These are phyloP conservation scores for Colletotrichum sp. DNA, from an alignment of 2,329 filamentous ascomycete genomes.

Conservation along the genomic window DNA sequence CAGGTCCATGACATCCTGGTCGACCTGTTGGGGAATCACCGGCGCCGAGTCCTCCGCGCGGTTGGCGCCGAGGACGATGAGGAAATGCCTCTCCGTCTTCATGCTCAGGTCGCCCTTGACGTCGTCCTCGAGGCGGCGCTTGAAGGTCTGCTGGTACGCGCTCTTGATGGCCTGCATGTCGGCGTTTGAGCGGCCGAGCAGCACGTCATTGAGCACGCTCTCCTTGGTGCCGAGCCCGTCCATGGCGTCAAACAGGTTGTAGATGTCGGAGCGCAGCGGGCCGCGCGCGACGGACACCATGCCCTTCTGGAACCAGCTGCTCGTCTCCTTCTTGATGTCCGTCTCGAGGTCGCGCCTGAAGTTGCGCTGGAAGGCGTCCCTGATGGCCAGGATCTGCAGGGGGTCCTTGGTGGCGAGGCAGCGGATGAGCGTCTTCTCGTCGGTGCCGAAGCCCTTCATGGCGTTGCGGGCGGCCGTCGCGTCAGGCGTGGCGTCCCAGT, in stretches of 20 bases:
- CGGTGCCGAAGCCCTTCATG: conserved; percentile 94
- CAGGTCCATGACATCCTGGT: conserved; percentile 77
- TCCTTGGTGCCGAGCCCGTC: conserved; percentile 87
- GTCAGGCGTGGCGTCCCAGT: conserved; percentile 71
- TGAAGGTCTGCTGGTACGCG: conserved; percentile 73
- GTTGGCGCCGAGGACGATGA: conserved; percentile 77
- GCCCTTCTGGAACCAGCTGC: conserved; percentile 75
- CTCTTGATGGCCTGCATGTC: conserved; percentile 87
- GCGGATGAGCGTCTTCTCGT: conserved; percentile 78
- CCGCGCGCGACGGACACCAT: conserved; percentile 79
- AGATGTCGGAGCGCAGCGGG: conserved; percentile 78
- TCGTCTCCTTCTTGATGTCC: conserved; percentile 80
- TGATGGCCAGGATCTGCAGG: conserved; percentile 74
- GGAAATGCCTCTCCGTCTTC: conserved; percentile 86
- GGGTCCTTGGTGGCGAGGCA: conserved; percentile 77
- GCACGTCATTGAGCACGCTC: conserved; percentile 80
- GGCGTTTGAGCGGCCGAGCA: conserved; percentile 83
- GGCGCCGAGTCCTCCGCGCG: conserved; percentile 80
- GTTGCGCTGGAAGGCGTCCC: conserved; percentile 67
- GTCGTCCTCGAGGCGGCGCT: conserved; percentile 70
- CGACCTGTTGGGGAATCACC: conserved; percentile 73
- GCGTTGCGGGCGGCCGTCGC: conserved; percentile 76
- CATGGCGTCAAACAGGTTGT: conserved; percentile 74
- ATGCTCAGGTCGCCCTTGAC: conserved; percentile 81
- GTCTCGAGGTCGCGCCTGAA: conserved; percentile 72